These are phyloP conservation scores for Ceratocystis cubensis DNA, from an alignment of 2,329 filamentous ascomycete genomes.

Conservation along the genomic window DNA sequence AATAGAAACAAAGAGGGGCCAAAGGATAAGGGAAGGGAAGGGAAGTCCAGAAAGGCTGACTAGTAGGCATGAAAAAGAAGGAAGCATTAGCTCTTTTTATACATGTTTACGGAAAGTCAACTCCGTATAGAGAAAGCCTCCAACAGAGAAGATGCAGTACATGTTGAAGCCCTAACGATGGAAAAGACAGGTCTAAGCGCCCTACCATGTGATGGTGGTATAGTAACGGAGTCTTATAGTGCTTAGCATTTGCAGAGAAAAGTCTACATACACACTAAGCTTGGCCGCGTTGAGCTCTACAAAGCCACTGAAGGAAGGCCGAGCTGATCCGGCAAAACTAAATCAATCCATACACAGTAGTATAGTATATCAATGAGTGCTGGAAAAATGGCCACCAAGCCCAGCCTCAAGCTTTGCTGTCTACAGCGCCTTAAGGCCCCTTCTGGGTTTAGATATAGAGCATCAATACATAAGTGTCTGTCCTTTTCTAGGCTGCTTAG, in stretches of 20 bases:
- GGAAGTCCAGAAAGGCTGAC: not conserved
- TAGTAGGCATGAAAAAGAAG: not conserved
- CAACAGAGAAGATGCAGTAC: not conserved
- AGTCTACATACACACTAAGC: not conserved
- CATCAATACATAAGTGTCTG: no score
- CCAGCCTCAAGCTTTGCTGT: no score
- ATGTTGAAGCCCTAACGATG: not conserved
- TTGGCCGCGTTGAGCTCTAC: not conserved
- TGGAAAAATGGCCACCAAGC: no score
- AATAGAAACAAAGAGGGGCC: not conserved
- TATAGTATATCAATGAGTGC: no score
- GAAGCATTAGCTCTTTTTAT: not conserved
- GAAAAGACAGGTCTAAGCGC: conserved; percentile 8
- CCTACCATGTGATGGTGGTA: not conserved
- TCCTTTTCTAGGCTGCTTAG: no score
- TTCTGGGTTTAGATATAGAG: no score
- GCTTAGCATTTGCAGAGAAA: not conserved
- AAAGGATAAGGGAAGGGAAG: conserved; percentile 3
- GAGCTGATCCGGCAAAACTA: not conserved
- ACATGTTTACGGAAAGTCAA: not conserved
- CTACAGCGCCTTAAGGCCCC: no score
- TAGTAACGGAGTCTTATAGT: not conserved
- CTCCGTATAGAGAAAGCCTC: not conserved
- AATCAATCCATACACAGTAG: no score
- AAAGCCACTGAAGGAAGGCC: not conserved